A percentile compares a stretch with the other conserved stretches of the same genome.
Evolutionary conservation across 177 flowering plant species (phyloP).

Genomic region (Vitis hybrid): DNA sequence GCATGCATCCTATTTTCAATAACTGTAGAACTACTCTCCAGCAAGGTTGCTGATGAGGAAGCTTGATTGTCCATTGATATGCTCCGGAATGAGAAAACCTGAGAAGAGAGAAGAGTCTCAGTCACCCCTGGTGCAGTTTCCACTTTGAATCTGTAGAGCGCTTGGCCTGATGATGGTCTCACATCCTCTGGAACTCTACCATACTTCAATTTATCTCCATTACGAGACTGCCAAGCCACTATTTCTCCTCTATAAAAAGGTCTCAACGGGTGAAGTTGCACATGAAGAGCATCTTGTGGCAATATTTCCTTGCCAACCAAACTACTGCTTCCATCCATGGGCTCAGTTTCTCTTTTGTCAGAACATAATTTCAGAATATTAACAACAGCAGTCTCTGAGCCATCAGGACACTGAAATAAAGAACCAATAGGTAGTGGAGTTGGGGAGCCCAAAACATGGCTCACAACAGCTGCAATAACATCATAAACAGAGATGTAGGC

Average conservation of each 20-base stretch:
- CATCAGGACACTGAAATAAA: slow-evolving; percentile 65
- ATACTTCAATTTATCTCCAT: slow-evolving; percentile 87
- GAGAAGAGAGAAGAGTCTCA: slow-evolving; percentile 76
- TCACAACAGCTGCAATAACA: slow-evolving; percentile 67
- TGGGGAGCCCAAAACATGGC: slow-evolving; percentile 69
- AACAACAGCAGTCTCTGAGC: slow-evolving; percentile 57
- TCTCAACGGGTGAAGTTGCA: slow-evolving; percentile 90
- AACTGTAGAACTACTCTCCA: slow-evolving; percentile 21
- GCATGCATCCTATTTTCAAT: slow-evolving; percentile 22
- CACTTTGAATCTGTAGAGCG: slow-evolving; percentile 80
- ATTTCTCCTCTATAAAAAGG: slow-evolving; percentile 92
- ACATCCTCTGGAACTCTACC: slow-evolving; percentile 90
- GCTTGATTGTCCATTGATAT: slow-evolving; percentile 38
- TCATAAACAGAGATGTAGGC: slow-evolving; percentile 65
- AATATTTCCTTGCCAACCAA: slow-evolving; percentile 71
- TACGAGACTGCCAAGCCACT: slow-evolving; percentile 86
- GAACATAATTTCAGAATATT: slow-evolving; percentile 57
- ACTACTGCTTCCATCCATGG: slow-evolving; percentile 26
- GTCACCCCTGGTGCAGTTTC: slow-evolving; percentile 65
- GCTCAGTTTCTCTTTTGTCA: slow-evolving; percentile 34
- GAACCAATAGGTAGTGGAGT: slow-evolving; percentile 67
- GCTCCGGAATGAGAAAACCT: slow-evolving; percentile 83
- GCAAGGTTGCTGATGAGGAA: slow-evolving; percentile 37
- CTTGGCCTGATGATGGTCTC: slow-evolving; percentile 90
- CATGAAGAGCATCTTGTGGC: slow-evolving; percentile 81